Evolutionary conservation across 257 asterid species (phyloP).

Genomic region (Knoxia roxburghii): DNA sequence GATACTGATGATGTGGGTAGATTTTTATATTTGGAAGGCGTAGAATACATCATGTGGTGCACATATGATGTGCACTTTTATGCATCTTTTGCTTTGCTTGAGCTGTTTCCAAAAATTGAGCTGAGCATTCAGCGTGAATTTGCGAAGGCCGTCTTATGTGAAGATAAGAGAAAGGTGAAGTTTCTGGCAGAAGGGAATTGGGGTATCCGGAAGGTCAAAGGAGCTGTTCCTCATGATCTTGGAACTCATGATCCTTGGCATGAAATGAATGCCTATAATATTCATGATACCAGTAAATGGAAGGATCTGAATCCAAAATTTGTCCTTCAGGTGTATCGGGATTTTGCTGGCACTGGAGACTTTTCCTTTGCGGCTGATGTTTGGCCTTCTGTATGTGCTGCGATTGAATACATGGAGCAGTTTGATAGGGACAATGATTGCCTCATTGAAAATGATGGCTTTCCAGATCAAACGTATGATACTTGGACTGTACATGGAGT

Average conservation of each 20-base stretch:
- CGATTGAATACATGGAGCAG: slow-evolving; percentile 96
- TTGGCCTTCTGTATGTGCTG: slow-evolving; percentile 95
- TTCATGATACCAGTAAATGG: slow-evolving; percentile 95
- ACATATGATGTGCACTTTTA: slow-evolving; percentile 97
- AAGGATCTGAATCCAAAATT: slow-evolving; percentile 92
- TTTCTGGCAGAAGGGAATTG: slow-evolving; percentile 82
- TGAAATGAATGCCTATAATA: slow-evolving; percentile 97
- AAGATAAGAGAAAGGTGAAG: slow-evolving; percentile 76
- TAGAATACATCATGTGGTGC: slow-evolving; percentile 99
- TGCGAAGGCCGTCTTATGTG: slow-evolving; percentile 76
- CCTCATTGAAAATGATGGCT: slow-evolving; percentile 88
- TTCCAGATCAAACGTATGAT: slow-evolving; percentile 96
- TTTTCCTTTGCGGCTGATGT: slow-evolving; percentile 77
- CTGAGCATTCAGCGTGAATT: slow-evolving; percentile 94
- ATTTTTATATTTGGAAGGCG: slow-evolving; percentile 90
- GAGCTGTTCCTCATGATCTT: slow-evolving; percentile 96
- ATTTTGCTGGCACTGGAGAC: slow-evolving; percentile 88
- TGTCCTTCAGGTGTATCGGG: slow-evolving; percentile 91
- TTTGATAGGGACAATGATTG: slow-evolving; percentile 84
- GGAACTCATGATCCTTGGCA: slow-evolving; percentile 99
- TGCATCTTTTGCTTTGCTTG: slow-evolving; percentile 97
- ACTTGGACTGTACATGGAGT: slow-evolving; percentile 97
- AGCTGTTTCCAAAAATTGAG: slow-evolving; percentile 87
- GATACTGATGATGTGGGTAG: slow-evolving; percentile 74
- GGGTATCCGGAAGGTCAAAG: slow-evolving; percentile 88